Conservation (phyloP, 768 basidiomycete genomes). For the Wakefieldia striispora region DNA sequence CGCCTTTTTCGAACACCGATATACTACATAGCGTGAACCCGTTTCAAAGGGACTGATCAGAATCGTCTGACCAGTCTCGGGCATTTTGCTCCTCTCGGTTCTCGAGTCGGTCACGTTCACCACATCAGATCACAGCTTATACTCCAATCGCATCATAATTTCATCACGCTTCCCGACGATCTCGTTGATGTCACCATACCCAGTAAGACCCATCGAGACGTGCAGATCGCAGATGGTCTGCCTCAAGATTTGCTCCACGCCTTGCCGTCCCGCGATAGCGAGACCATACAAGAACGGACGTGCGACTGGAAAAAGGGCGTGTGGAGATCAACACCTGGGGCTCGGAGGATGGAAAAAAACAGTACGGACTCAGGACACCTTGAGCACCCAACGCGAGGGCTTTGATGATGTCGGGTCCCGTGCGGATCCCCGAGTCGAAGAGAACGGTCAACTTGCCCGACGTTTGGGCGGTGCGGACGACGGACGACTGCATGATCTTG, state of each 20-base stretch:
- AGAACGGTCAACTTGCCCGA: constrained; percentile 67
- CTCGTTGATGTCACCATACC: constrained; percentile 56
- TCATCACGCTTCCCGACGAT: constrained; percentile 53
- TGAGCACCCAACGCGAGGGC: constrained; percentile 86
- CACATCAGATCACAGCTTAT: constrained; percentile 17
- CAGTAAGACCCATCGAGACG: constrained; percentile 58
- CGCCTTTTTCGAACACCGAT: no score
- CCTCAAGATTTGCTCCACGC: constrained; percentile 71
- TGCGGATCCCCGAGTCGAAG: constrained; percentile 72
- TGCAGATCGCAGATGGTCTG: constrained; percentile 70
- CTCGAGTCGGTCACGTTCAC: no score
- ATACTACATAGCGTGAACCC: no score
- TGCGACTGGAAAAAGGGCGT: constrained; percentile 48
- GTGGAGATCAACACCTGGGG: not conserved
- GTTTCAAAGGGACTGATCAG: no score
- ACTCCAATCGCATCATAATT: constrained; percentile 19
- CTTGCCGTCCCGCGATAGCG: constrained; percentile 64
- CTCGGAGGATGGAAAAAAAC: not conserved
- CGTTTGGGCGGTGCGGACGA: constrained; percentile 55
- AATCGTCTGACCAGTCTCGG: no score
- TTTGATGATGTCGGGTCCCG: constrained; percentile 80
- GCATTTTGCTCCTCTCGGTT: no score
- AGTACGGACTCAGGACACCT: constrained; percentile 64
- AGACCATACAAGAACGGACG: constrained; percentile 78
- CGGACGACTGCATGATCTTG: constrained; percentile 60